Conservation (phyloP, 2,329 filamentous ascomycete species). For the Cercospora sojina region DNA sequence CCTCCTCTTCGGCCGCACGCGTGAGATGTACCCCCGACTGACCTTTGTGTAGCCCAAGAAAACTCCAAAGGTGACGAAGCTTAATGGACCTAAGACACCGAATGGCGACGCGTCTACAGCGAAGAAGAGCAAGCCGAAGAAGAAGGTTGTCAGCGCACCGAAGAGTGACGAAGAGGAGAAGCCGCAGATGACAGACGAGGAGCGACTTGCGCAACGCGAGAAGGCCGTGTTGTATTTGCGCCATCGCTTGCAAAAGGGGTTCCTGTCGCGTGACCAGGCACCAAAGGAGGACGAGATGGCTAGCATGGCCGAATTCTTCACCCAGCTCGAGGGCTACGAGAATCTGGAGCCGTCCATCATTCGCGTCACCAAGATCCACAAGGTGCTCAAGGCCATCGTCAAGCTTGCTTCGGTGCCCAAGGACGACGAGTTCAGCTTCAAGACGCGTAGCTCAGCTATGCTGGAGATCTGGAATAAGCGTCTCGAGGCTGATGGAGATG, state of each 20-base stretch:
- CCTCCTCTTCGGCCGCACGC: neutral
- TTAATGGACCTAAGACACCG: conserved; percentile 47
- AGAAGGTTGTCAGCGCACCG: conserved; percentile 53
- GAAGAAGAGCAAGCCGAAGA: conserved; percentile 58
- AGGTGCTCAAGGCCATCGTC: conserved; percentile 91
- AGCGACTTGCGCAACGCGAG: conserved; percentile 57
- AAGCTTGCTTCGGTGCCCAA: conserved; percentile 82
- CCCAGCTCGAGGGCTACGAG: conserved; percentile 74
- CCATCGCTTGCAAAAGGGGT: conserved; percentile 91
- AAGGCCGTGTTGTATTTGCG: conserved; percentile 83
- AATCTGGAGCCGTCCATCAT: conserved; percentile 90
- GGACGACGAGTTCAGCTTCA: conserved; percentile 88
- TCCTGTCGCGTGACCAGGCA: conserved; percentile 77
- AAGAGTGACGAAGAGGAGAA: conserved; percentile 60
- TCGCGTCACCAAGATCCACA: conserved; percentile 93
- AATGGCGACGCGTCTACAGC: conserved; percentile 38
- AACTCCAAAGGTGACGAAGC: conserved; percentile 51
- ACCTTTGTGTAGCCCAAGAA: conserved; percentile 46
- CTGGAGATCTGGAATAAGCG: conserved; percentile 88
- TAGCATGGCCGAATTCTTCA: conserved; percentile 72
- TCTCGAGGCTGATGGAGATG: conserved; percentile 47
- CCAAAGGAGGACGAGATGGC: conserved; percentile 87
- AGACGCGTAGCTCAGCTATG: conserved; percentile 73
- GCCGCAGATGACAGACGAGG: conserved; percentile 55
- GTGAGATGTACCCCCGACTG: conserved; percentile 23